These are phyloP conservation scores for Penicillium sp. DNA, from an alignment of 2,329 filamentous ascomycete genomes.

Conservation along the genomic window DNA sequence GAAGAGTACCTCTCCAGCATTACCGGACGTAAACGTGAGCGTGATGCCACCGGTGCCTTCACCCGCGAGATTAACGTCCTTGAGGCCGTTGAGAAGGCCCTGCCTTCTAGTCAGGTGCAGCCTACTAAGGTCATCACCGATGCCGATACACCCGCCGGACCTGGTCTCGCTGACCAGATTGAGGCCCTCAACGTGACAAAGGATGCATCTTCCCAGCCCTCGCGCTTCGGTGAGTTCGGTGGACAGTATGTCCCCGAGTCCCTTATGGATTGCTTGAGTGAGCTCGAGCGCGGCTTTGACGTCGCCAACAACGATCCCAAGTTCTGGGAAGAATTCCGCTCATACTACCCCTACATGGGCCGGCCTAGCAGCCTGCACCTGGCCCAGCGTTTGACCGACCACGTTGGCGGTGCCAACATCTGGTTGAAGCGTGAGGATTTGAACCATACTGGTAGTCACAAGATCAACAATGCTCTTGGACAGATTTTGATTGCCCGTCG, in stretches of 20 bases:
- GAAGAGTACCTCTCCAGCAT: constrained; percentile 82
- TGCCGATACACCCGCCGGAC: constrained; percentile 53
- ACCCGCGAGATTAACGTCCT: constrained; percentile 68
- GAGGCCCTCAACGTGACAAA: constrained; percentile 71
- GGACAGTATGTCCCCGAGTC: constrained; percentile 97
- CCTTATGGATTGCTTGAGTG: constrained; percentile 90
- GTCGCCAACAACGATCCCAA: constrained; percentile 78
- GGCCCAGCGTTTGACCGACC: constrained; percentile 80
- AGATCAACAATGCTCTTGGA: constrained; percentile 98
- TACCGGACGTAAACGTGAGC: constrained; percentile 54
- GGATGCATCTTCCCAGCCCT: constrained; percentile 62
- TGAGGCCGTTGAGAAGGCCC: constrained; percentile 62
- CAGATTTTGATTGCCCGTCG: constrained; percentile 83
- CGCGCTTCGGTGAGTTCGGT: constrained; percentile 91
- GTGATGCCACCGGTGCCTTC: constrained; percentile 44
- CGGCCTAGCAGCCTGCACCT: constrained; percentile 88
- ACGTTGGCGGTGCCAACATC: constrained; percentile 90
- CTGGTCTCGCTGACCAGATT: constrained; percentile 76
- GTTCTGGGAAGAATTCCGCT: constrained; percentile 97
- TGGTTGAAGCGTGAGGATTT: constrained; percentile 97
- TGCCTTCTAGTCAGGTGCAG: constrained; percentile 48
- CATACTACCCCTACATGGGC: constrained; percentile 97
- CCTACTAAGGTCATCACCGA: constrained; percentile 66
- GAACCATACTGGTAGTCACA: constrained; percentile 97
- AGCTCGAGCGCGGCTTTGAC: constrained; percentile 90